Evolutionary conservation across 192 early-diverging fungal species (phyloP), one percentile per base, ranked within the genome.

Genomic region (Neocallimastix lanati): DNA sequence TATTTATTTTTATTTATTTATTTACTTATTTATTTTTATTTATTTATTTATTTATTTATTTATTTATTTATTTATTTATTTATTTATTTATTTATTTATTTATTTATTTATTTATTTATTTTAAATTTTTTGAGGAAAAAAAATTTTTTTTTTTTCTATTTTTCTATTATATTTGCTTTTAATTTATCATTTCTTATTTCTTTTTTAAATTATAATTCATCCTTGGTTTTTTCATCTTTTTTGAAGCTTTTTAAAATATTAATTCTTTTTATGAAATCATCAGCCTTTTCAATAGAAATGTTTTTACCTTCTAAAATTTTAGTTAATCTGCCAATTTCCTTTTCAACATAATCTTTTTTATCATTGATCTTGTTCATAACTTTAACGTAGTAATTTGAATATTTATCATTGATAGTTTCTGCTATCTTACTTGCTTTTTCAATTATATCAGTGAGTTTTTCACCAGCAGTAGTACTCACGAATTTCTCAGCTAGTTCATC

Each of bases 341-440:
- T 95, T 18, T 78, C 85, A 40, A 92, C 81, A 86, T 93, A 99
- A 78, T 88, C 91, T 0, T 87, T 88, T 28, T 83, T 85, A 12
- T 90, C 89, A 28, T 87, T 85, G 78, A 84, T 78, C 87, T 97
- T 97, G 84, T 95, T 91, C 92, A 98, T 94, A 80, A 94, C 91
- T 84, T 96, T 98, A 82, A 86, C 84, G 81, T 99, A 99, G 88
- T 96, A 97, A 76, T 88, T 85, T 33, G 95, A 92, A 82, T 87
- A 91, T 27, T 82, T 86, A 82, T 82, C 81, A 81, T 79, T 79
- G 78, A 82, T 78, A 76, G 38, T 76, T 76, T 38, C 38, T 76
- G 82, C 80, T 7, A 84, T 76, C 33, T 83, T 79, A 76, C 84
- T 82, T 21, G 86, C 85, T 29, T 85, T 78, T 16, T 79, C 80